A percentile compares a stretch with the other conserved stretches of the same genome.
phyloP scores from a whole-genome alignment of 176 grass and related monocot genomes.

The Coix lacrymajobi region DNA sequence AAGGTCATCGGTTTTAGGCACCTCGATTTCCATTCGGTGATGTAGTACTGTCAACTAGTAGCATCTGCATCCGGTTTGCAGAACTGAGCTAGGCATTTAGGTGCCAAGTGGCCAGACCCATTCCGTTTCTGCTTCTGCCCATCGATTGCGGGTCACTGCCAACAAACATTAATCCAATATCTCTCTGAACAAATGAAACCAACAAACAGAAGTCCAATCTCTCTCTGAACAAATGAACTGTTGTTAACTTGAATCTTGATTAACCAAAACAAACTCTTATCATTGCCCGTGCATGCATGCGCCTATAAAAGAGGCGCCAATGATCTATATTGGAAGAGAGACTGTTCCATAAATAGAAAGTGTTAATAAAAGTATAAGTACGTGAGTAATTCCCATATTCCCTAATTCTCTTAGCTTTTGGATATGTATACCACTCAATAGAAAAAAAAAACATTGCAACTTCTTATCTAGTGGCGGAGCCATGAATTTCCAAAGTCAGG shows the following conservation, averaged over 20 bases:
- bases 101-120: not conserved
- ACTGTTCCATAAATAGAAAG: not conserved
- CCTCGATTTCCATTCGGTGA: not conserved
- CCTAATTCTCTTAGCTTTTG: not conserved
- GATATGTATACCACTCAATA: no score
- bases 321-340: not conserved
- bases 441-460: no score
- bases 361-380: not conserved
- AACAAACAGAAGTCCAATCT: not conserved
- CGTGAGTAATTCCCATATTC: not conserved
- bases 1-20: not conserved
- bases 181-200: no score
- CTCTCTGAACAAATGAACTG: not conserved
- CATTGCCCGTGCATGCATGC: not conserved
- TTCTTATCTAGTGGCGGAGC: no score
- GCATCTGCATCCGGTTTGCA: not conserved
- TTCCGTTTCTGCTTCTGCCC: not conserved
- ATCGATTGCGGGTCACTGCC: not conserved
- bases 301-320: not conserved
- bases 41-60: no score
- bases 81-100: slow-evolving; percentile 4
- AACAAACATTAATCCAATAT: not conserved
- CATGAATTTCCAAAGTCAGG: no score
- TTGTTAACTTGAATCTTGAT: not conserved
- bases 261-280: not conserved